phyloP scores from a whole-genome alignment of 2,329 filamentous ascomycete genomes.

The Elsinoe fawcettii region DNA sequence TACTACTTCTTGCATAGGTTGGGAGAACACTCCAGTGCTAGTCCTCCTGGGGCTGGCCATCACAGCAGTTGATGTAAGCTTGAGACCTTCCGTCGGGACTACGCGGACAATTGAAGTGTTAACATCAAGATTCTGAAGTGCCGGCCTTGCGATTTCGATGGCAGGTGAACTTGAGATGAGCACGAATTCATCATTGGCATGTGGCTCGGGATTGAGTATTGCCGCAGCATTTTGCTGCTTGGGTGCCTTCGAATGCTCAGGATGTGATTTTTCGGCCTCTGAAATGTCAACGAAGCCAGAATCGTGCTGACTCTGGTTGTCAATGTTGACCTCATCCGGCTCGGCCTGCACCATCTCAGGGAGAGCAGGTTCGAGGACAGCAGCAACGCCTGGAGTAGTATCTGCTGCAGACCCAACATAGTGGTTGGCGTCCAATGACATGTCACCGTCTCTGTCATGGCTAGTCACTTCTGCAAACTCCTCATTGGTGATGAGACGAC shows the following conservation, averaged over 20 bases:
- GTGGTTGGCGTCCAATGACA: neutral
- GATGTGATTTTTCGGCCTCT: conserved; percentile 2
- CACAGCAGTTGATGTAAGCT: conserved; percentile 12
- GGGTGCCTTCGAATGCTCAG: neutral
- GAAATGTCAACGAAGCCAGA: conserved; percentile 19
- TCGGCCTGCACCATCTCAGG: neutral
- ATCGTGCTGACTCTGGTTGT: conserved; percentile 11
- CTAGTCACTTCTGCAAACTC: neutral
- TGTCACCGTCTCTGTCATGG: neutral
- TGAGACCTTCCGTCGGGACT: conserved; percentile 11
- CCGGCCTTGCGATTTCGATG: conserved; percentile 16
- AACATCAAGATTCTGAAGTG: conserved; percentile 23
- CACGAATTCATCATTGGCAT: neutral
- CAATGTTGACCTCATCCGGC: neutral
- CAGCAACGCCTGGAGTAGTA: neutral
- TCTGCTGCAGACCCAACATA: neutral
- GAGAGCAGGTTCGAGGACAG: neutral
- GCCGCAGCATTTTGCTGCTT: neutral
- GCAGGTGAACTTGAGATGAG: conserved; percentile 14
- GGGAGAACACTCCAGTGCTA: neutral
- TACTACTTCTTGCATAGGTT: neutral
- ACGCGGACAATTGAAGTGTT: conserved; percentile 18
- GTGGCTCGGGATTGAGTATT: neutral
- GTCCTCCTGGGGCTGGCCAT: neutral
- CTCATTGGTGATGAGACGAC: neutral